Percentiles rank a stretch among this genome's conserved stretches.
Conservation (phyloP, 202 grass and related monocot genomes). For the Schoenoplectus triqueter region DNA sequence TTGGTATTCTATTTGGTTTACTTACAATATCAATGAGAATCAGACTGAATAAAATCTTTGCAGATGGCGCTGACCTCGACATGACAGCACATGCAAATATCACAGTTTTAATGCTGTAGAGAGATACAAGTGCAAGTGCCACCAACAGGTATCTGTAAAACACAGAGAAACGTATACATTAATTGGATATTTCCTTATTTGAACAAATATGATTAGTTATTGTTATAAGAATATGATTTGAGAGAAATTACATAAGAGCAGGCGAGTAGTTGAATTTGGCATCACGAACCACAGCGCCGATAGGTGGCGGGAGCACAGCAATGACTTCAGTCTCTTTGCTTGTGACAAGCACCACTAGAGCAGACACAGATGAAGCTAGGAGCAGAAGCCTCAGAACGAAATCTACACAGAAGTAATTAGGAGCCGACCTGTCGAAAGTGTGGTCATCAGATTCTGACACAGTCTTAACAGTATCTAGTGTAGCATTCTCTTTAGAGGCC, state of each 20-base stretch:
- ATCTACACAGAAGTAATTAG: conserved; percentile 31
- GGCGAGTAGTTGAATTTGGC: conserved; percentile 71
- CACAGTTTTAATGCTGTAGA: conserved; percentile 61
- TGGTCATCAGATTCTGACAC: conserved; percentile 17
- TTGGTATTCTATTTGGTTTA: not conserved
- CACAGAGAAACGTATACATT: not conserved
- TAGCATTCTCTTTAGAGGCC: conserved; percentile 27
- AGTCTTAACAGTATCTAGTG: conserved; percentile 18
- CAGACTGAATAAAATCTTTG: conserved; percentile 49
- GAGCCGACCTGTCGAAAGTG: not conserved
- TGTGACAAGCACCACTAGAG: conserved; percentile 59
- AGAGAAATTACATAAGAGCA: conserved; percentile 52
- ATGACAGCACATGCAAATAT: conserved; percentile 43
- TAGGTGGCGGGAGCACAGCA: not conserved
- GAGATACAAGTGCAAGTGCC: conserved; percentile 48
- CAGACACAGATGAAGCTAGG: conserved; percentile 48
- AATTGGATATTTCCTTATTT: not conserved
- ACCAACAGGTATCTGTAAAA: conserved; percentile 58
- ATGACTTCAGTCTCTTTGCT: conserved; percentile 55
- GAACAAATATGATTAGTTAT: not conserved
- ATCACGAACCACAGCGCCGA: not conserved
- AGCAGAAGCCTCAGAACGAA: conserved; percentile 55
- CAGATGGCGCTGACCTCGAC: conserved; percentile 13
- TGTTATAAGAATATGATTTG: not conserved
- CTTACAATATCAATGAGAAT: conserved; percentile 64